Evolutionary conservation across 176 grass and related monocot species (phyloP), one percentile per base, ranked within the genome.

Genomic region (Tuctoria greenei): DNA sequence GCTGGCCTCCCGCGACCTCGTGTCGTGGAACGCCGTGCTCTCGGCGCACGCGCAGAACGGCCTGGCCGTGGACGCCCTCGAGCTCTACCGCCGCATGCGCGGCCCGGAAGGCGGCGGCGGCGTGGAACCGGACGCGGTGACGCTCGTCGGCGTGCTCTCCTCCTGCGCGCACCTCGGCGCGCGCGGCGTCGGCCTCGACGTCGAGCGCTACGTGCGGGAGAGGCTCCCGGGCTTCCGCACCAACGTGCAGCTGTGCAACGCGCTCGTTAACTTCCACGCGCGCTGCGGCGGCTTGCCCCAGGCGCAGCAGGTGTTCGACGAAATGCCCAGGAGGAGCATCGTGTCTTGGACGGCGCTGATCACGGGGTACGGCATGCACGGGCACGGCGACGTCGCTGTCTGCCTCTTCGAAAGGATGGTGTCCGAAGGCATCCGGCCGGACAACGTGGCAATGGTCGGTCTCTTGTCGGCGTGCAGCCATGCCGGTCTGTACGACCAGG

Each of bases 281-380:
- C 74, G 78, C 15, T 93, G 91, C 13, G 87, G 87, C 4, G 45
- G 59, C 38, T 69, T 90, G 46, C 60, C 28, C 2, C 58, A 7
- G 56, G 91, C 91, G 31, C 87, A 75, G 28, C 71, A 77, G 54
- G 62, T 93, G 36, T 93, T 93, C 51, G 76, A 88, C 23, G 57
- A 79, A 64, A 93, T 93, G 84, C 84, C 73, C 31, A 66, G 15
- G 2, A 87, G 36, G 55, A 90, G 75, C 66, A 80, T 93, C 56
- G 82, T 93, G 10, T 93, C 91, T 4, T 93, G 91, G 91, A 90
- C 87, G 23, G 70, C 66, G 8, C 66, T 93, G 45, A 90, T 93
- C 76, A 49, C 87, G 0, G 91, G 87, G 3, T 83, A 90, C 10
- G 87, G 91, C 40, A 85, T 87, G 87, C 91, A 93, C 36, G 87